Evolutionary conservation across 2,329 filamentous ascomycete species (phyloP), one percentile per base, ranked within the genome.

Genomic region (Paramyrothecium roridum): DNA sequence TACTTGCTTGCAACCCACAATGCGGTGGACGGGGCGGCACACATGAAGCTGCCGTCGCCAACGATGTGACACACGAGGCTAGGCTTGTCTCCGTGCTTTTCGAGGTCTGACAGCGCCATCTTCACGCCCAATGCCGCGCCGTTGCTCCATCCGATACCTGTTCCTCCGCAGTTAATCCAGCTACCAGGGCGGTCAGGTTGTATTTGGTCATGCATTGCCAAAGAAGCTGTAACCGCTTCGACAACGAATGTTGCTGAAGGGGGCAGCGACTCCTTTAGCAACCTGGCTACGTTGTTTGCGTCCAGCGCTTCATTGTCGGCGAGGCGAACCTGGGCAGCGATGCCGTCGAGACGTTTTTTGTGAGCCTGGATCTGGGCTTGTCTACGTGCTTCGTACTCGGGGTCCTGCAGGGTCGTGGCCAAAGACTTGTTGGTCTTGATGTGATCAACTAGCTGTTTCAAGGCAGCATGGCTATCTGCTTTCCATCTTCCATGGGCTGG

Each of bases 101-200:
- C 76, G 30, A 72, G 70, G 56, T 54, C 53, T 8, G 65, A 63
- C 3, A 54, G 81, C 0, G 87, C 89, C 7, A 91, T 80, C 65
- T 91, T 91, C 65, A 91, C 85, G 2, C 89, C 89, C 1, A 92
- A 70, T 1, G 87, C 85, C 49, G 75, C 88, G 16, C 89, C 88
- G 20, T 88, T 88, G 16, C 82, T 87, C 89, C 89, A 92, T 2
- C 89, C 89, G 0, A 91, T 81, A 2, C 89, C 89, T 12, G 87
- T 88, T 3, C 86, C 88, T 2, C 89, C 88, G 67, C 88, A 91
- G 65, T 91, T 91, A 63, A 92, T 82, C 86, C 86, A 91, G 1
- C 81, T 83, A 0, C 88, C 87, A 0, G 89, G 88, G 0, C 84
- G 66, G 0, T 79, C 83, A 1, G 83, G 79, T 61, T 85, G 83